Evolutionary conservation across 1,139 yeast species (phyloP).

Genomic region (Scheffersomyces segobiensis): DNA sequence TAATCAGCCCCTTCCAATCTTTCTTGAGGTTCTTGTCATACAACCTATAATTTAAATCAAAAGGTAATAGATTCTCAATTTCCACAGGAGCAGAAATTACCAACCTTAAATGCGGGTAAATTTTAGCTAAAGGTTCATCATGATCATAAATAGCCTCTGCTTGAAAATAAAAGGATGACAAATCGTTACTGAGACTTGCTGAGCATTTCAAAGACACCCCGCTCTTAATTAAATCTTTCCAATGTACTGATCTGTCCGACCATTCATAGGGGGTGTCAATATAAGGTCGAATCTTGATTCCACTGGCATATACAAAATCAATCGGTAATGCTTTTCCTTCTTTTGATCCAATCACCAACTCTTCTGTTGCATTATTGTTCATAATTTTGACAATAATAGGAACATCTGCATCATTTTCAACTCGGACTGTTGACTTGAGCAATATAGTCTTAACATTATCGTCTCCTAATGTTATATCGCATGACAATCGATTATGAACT

Average conservation of each 20-base stretch:
- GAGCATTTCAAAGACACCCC: conserved; percentile 63
- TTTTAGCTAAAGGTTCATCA: conserved; percentile 66
- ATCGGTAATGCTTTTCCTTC: conserved; percentile 69
- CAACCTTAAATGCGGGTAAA: conserved; percentile 84
- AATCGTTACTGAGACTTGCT: conserved; percentile 35
- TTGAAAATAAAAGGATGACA: conserved; percentile 64
- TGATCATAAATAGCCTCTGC: conserved; percentile 66
- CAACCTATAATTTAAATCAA: conserved; percentile 71
- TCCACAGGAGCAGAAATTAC: conserved; percentile 85
- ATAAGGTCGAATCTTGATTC: conserved; percentile 61
- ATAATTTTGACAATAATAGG: conserved; percentile 48
- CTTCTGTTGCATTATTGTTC: conserved; percentile 19
- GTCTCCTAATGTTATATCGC: conserved; percentile 67
- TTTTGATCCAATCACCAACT: conserved; percentile 51
- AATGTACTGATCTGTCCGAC: conserved; percentile 61
- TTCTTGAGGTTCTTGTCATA: conserved; percentile 74
- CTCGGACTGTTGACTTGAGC: conserved; percentile 70
- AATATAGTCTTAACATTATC: conserved; percentile 78
- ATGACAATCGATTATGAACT: conserved; percentile 71
- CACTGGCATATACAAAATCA: conserved; percentile 59
- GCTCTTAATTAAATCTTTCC: conserved; percentile 63
- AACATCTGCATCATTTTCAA: conserved; percentile 72
- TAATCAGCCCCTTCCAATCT: conserved; percentile 66
- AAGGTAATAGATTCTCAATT: conserved; percentile 82
- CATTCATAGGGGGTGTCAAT: conserved; percentile 59